Base-by-base conservation (phyloP, 116 monocot species). In the Iris pallida region DNA sequence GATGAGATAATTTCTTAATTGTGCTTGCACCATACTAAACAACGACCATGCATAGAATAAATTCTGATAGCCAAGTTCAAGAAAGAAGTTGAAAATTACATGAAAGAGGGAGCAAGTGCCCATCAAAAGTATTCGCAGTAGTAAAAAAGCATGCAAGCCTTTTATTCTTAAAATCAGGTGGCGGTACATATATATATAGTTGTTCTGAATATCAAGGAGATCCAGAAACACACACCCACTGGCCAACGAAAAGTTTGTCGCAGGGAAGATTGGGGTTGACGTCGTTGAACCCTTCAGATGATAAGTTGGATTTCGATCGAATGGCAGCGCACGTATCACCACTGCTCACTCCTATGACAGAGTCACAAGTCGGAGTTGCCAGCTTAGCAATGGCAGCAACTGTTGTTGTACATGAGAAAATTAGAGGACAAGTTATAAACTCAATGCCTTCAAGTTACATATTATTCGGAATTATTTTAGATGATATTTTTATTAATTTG, bases 251-350 rank as follows among this genome's bases (percentile, higher is more conserved):
- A n/a, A 62, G 41, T 42, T 62, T 43, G 0, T 12, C 14, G 15
- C 62, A 62, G 42, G 12, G 14, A 41, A 62, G 62, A n/a, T 62
- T 62, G 44, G 62, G 62, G 44, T 62, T 62, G 20, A 62, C 44
- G 44, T 13, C 4, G 4, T n/a, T 41, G 14, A 62, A 62, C 42
- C 42, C 62, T 11, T n/a, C 40, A 4, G 62, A 14, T 10, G 62
- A 42, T 7, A 62, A 41, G 40, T 62, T 62, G 62, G 44, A 62
- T 44, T 42, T 5, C 14, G 40, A 42, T 42, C 42, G 62, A 43
- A 62, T 16, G 2, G 11, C 10, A 12, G 14, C 40, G 42, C 62
- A 62, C 13, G 62, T 62, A n/a, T 62, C 62, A 11, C 62, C 62
- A 41, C 43, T 62, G 13, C 42, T 9, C n/a, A 62, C 13, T 43